Evolutionary conservation across 2,329 filamentous ascomycete genomes (phyloP).

Genomic region (Cladosporium cucumerinum): DNA sequence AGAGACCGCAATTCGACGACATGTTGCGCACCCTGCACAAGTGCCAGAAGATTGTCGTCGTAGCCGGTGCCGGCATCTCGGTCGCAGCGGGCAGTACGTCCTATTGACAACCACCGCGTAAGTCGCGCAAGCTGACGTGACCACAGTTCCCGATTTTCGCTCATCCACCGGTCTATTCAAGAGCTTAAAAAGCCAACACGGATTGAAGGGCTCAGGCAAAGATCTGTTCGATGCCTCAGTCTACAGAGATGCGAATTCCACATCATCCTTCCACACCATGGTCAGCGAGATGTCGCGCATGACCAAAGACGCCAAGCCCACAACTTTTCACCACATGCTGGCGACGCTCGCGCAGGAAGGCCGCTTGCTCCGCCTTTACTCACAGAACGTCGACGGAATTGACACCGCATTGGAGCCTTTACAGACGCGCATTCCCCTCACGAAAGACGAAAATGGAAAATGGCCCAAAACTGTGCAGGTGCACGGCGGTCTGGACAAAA

Average conservation of each 20-base stretch:
- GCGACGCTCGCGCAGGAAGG: constrained; percentile 85
- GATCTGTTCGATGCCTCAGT: constrained; percentile 96
- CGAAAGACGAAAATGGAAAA: constrained; percentile 66
- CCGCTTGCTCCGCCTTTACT: constrained; percentile 84
- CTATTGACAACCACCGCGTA: constrained; percentile 22
- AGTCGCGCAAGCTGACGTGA: constrained; percentile 24
- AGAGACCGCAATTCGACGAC: constrained; percentile 61
- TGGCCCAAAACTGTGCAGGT: constrained; percentile 94
- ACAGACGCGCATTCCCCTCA: constrained; percentile 75
- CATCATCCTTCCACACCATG: constrained; percentile 92
- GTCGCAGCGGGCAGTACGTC: constrained; percentile 85
- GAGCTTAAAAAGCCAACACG: constrained; percentile 79
- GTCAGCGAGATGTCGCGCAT: constrained; percentile 81
- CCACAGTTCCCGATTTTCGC: constrained; percentile 84
- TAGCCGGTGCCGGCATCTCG: constrained; percentile 94
- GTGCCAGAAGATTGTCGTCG: constrained; percentile 94
- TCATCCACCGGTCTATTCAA: constrained; percentile 88
- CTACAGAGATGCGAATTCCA: constrained; percentile 86
- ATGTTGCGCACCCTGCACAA: constrained; percentile 73
- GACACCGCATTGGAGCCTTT: constrained; percentile 81
- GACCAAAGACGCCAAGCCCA: constrained; percentile 74
- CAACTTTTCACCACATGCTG: constrained; percentile 87
- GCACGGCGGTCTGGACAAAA: constrained; percentile 89
- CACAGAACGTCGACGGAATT: constrained; percentile 94
- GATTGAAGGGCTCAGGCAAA: constrained; percentile 89